These are phyloP conservation scores for Thraustochytrium sp. DNA, from an alignment of 352 stramenopile species.

Conservation along the genomic window DNA sequence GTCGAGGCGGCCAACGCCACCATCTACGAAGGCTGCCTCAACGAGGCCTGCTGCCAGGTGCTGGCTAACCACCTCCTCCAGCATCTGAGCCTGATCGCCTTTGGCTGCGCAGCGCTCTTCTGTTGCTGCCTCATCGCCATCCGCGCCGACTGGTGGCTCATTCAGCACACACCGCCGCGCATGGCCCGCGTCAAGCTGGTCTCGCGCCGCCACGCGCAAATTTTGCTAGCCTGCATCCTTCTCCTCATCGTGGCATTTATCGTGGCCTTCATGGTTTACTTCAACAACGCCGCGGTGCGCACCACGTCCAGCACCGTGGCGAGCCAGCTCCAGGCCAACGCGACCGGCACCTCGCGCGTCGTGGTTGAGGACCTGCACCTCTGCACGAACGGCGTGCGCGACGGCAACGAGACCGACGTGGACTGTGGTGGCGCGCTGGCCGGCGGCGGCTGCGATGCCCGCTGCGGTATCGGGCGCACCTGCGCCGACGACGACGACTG, in stretches of 20 bases:
- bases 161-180: not conserved
- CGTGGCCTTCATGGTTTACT: not conserved
- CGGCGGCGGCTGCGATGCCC: not conserved
- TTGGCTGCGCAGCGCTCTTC: not conserved
- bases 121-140: constrained; percentile 13
- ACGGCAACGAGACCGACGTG: constrained; percentile 49
- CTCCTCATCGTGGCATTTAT: constrained; percentile 1
- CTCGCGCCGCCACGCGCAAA: not conserved
- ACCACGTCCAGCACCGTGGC: not conserved
- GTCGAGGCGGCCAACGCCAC: not conserved
- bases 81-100: not conserved
- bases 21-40: constrained; percentile 9
- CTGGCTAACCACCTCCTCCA: constrained; percentile 2
- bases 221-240: not conserved
- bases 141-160: constrained; percentile 11
- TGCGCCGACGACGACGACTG: constrained; percentile 13
- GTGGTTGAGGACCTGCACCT: not conserved
- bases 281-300: not conserved
- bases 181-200: not conserved
- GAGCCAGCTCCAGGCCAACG: not conserved
- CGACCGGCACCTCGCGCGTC: not conserved
- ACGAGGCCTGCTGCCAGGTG: constrained; percentile 12
- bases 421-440: constrained; percentile 44
- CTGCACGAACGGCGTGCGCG: constrained; percentile 42
- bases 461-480: not conserved